These are phyloP conservation scores for Coemansia sp. DNA, from an alignment of 192 early-diverging fungal species.

Conservation along the genomic window DNA sequence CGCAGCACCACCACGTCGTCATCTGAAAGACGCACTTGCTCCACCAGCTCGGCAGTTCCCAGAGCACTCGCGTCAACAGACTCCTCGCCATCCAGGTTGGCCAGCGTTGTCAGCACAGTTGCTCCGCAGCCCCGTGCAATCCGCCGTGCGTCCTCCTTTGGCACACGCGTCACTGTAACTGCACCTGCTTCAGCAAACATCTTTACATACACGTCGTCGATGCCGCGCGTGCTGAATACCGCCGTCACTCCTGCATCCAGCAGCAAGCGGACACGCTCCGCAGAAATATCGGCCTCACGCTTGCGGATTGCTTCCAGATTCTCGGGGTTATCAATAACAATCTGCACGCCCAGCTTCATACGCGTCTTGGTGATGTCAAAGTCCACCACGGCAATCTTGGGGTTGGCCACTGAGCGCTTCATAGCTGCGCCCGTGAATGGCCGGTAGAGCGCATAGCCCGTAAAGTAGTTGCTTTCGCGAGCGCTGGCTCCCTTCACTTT, in stretches of 20 bases:
- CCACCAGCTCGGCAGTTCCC: constrained; percentile 92
- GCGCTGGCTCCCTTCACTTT: constrained; percentile 96
- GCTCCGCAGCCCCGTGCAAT: constrained; percentile 98
- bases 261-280: constrained; percentile 94
- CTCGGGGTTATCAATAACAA: constrained; percentile 97
- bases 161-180: constrained; percentile 92
- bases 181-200: constrained; percentile 97
- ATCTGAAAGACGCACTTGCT: constrained; percentile 95
- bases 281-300: constrained; percentile 94
- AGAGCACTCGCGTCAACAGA: constrained; percentile 88
- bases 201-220: constrained; percentile 98
- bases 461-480: constrained; percentile 81
- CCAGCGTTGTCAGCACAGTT: constrained; percentile 88
- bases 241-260: constrained; percentile 94
- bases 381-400: constrained; percentile 97
- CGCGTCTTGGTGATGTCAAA: constrained; percentile 98
- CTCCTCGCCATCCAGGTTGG: constrained; percentile 97
- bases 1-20: constrained; percentile 97
- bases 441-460: constrained; percentile 97
- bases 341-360: constrained; percentile 97
- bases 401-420: constrained; percentile 78
- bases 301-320: constrained; percentile 93
- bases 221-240: constrained; percentile 96
- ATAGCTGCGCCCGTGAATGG: constrained; percentile 96
- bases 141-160: constrained; percentile 95